A percentile compares a stretch with the other conserved stretches of the same genome.
These are phyloP conservation scores for Candida sonorensis DNA, from an alignment of 805 yeast genomes.

Conservation along the genomic window DNA sequence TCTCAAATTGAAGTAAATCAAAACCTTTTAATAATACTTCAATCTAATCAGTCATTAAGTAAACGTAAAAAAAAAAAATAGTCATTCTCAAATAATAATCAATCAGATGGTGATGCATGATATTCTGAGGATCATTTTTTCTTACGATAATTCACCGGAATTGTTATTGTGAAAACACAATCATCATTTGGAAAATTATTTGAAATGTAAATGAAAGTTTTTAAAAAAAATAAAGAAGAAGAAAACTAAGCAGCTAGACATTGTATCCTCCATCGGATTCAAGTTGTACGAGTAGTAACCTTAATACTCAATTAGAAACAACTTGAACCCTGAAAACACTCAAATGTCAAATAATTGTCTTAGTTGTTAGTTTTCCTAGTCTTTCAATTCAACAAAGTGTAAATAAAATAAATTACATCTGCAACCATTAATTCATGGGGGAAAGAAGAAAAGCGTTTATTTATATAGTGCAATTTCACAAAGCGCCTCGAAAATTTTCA, in stretches of 20 bases:
- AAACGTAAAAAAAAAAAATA: neutral
- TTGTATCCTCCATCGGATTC: no score
- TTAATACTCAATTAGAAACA: no score
- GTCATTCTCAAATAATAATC: no score
- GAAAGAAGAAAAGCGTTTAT: no score
- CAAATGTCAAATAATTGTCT: no score
- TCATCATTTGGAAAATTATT: constrained; percentile 28
- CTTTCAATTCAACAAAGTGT: neutral
- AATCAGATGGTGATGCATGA: constrained; percentile 98
- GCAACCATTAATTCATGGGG: no score
- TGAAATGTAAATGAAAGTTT: neutral
- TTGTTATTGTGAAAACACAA: constrained; percentile 28
- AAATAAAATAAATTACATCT: no score
- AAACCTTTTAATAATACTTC: neutral
- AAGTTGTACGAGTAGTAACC: constrained; percentile 2
- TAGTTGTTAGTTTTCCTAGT: neutral
- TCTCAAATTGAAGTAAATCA: neutral
- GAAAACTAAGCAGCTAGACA: no score
- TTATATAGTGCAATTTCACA: no score
- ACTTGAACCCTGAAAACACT: no score
- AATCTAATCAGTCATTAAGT: no score
- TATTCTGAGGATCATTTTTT: constrained; percentile 68
- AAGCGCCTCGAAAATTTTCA: no score
- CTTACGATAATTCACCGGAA: constrained; percentile 24
- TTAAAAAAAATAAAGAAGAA: constrained; percentile 1